Evolutionary conservation across 495 filamentous ascomycete species (phyloP).

Genomic region (Xylaria acuta): DNA sequence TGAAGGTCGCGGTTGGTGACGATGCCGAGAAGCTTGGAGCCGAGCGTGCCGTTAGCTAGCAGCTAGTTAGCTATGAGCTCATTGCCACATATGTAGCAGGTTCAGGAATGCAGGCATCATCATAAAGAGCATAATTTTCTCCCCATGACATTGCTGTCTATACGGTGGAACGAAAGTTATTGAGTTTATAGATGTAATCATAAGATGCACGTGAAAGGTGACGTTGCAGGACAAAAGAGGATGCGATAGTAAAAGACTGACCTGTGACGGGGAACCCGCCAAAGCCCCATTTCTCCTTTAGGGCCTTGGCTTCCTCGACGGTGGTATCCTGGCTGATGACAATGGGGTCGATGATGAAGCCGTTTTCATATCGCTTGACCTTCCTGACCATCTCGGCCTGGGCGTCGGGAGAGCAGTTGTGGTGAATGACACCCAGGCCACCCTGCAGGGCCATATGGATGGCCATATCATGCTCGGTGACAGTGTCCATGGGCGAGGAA

Average conservation of each 20-base stretch:
- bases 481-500: slow-evolving; percentile 99
- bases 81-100: slow-evolving; percentile 30
- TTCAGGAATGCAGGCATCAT: slow-evolving; percentile 37
- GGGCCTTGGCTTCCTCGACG: slow-evolving; percentile 85
- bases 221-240: slow-evolving; percentile 28
- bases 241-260: slow-evolving; percentile 58
- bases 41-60: slow-evolving; percentile 87
- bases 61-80: slow-evolving; percentile 39
- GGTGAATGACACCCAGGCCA: slow-evolving; percentile 96
- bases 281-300: slow-evolving; percentile 98
- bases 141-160: slow-evolving; percentile 86
- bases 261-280: slow-evolving; percentile 98
- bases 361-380: slow-evolving; percentile 99
- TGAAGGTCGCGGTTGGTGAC: slow-evolving; percentile 98
- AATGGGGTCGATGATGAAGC: slow-evolving; percentile 96
- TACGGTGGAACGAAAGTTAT: slow-evolving; percentile 99
- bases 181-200: slow-evolving; percentile 72
- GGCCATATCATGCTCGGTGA: slow-evolving; percentile 98
- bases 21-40: slow-evolving; percentile 94
- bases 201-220: slow-evolving; percentile 53
- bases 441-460: slow-evolving; percentile 98
- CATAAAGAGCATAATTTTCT: slow-evolving; percentile 63
- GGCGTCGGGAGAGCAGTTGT: slow-evolving; percentile 94
- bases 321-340: slow-evolving; percentile 88
- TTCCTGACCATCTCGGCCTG: slow-evolving; percentile 99